Percentiles rank a stretch among this genome's conserved stretches.
These are phyloP conservation scores for Orbilia brochopaga DNA, from an alignment of 2,329 filamentous ascomycete species.

Conservation along the genomic window DNA sequence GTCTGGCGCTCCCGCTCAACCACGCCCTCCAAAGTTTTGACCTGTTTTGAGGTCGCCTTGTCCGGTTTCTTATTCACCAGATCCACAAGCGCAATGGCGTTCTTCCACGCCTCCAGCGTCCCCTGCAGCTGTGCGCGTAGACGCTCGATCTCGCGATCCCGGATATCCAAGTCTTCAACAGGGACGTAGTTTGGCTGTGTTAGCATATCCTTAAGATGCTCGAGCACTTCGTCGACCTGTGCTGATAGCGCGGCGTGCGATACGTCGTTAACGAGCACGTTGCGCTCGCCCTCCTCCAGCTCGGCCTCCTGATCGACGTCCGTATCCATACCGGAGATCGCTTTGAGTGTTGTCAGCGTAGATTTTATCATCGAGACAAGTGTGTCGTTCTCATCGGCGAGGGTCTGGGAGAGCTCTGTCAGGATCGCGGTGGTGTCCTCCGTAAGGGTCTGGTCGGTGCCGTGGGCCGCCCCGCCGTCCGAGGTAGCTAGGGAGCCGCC, in stretches of 20 bases:
- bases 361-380: slow-evolving; percentile 74
- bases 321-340: slow-evolving; percentile 68
- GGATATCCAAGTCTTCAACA: slow-evolving; percentile 88
- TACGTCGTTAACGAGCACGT: slow-evolving; percentile 61
- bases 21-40: slow-evolving; percentile 59
- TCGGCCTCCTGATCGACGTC: slow-evolving; percentile 53
- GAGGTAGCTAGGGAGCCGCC: slow-evolving; percentile 53
- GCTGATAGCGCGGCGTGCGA: slow-evolving; percentile 72
- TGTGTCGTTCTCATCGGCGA: slow-evolving; percentile 91
- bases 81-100: slow-evolving; percentile 88
- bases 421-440: slow-evolving; percentile 91
- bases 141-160: slow-evolving; percentile 86
- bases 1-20: slow-evolving; percentile 69
- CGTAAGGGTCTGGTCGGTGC: slow-evolving; percentile 71
- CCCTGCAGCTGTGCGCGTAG: slow-evolving; percentile 87
- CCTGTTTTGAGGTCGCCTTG: slow-evolving; percentile 72
- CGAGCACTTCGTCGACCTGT: slow-evolving; percentile 78
- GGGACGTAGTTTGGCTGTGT: slow-evolving; percentile 97
- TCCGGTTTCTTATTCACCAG: slow-evolving; percentile 84
- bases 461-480: slow-evolving; percentile 61
- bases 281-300: slow-evolving; percentile 56
- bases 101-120: slow-evolving; percentile 89
- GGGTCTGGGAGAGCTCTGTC: slow-evolving; percentile 77
- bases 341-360: slow-evolving; percentile 73
- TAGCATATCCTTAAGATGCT: slow-evolving; percentile 80